These are phyloP conservation scores for Aphanocladium album DNA, from an alignment of 2,329 filamentous ascomycete species.

Conservation along the genomic window DNA sequence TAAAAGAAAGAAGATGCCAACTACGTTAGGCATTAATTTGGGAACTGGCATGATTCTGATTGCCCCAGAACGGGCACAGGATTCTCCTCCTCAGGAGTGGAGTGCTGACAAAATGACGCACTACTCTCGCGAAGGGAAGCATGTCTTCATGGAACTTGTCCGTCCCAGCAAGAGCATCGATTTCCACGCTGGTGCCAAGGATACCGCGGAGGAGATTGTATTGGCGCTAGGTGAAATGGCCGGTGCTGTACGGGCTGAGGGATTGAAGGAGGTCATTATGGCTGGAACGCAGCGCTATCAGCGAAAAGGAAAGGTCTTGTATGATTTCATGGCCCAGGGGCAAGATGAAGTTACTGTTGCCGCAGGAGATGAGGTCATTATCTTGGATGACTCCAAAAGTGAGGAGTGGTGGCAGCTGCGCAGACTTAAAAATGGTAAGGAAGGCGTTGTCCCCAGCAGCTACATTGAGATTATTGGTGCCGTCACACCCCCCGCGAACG, in stretches of 20 bases:
- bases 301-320: slow-evolving; percentile 82
- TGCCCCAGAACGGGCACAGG: slow-evolving; percentile 75
- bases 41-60: slow-evolving; percentile 86
- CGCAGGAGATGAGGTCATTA: slow-evolving; percentile 81
- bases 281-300: slow-evolving; percentile 65
- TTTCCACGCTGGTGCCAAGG: slow-evolving; percentile 95
- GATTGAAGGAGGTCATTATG: slow-evolving; percentile 77
- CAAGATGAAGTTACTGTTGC: slow-evolving; percentile 94
- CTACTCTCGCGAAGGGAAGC: slow-evolving; percentile 96
- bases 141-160: slow-evolving; percentile 92
- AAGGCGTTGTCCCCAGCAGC: slow-evolving; percentile 93
- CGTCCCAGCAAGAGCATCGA: slow-evolving; percentile 91
- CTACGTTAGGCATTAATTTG: slow-evolving; percentile 90
- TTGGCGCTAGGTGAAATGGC: slow-evolving; percentile 81
- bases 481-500: slow-evolving; percentile 45
- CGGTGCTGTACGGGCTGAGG: slow-evolving; percentile 77
- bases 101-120: slow-evolving; percentile 92
- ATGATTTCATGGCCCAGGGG: slow-evolving; percentile 95
- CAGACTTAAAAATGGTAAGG: slow-evolving; percentile 83
- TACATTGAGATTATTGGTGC: slow-evolving; percentile 85
- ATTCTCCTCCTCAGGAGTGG: slow-evolving; percentile 89
- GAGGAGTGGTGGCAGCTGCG: slow-evolving; percentile 99
- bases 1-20: slow-evolving; percentile 96
- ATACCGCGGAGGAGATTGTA: slow-evolving; percentile 92
- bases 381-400: slow-evolving; percentile 85